Evolutionary conservation across 495 filamentous ascomycete species (phyloP), one percentile per base, ranked within the genome.

Genomic region (Daldinia childiae): DNA sequence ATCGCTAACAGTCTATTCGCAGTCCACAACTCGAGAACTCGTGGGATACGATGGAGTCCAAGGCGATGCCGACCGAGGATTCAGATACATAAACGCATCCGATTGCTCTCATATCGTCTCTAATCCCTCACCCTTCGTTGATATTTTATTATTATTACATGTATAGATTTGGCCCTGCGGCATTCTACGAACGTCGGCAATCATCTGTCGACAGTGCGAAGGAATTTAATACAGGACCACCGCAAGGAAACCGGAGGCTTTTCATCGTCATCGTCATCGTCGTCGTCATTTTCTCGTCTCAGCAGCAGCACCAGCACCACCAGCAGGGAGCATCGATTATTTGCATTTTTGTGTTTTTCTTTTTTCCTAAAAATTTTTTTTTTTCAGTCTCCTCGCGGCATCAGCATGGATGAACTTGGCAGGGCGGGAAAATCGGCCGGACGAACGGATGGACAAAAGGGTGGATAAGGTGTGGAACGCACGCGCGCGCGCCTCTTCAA

Each of bases 1-100:
- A 41, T 29, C 5, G 29, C 69, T 76, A 68, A 76, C 62, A 54
- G 17, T 12, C 9, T 4, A 6, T 30, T 6, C 15, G 21, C 21
- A 78, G 76, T 7, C 14, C 39, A 14, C 43, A 66, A 41, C 45
- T 78, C 3, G 76, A 78, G 29, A 60, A 74, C 7, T 8, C 54
- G 36, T 78, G 76, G 76, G 14, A 66, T 0, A 64, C 64, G 11
- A 76, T 76, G 76, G 64, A 72, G 17, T 76, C 76, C 2, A 67
- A 58, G 32, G 71, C 67, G 39, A 30, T 76, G 52, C 58, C 74
- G 11, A 66, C 68, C 48, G 62, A 64, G 24, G 71, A 76, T 34
- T 60, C 71, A 5, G 63, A 69, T 21, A 51, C 51, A 0, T 73
- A 57, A 58, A 63, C 17, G 19, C 50, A 43, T 64, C 61, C 27